Conservation (phyloP, 2,329 filamentous ascomycete genomes). For the Cryphonectria parasitica region DNA sequence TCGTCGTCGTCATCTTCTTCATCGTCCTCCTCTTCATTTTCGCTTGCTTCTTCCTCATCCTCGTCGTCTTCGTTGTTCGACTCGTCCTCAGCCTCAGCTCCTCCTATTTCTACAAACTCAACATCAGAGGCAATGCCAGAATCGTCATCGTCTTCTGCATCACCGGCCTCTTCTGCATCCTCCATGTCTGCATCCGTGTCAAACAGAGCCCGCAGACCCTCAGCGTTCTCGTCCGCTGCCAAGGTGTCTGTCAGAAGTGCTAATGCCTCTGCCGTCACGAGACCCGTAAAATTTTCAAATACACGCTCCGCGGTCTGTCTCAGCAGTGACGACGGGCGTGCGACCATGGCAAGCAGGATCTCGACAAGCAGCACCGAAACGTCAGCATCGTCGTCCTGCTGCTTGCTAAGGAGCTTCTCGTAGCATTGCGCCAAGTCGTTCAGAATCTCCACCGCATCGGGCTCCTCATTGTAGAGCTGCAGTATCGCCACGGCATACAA, state of each 20-base stretch:
- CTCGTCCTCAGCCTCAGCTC: conserved; percentile 38
- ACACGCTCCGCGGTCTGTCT: conserved; percentile 86
- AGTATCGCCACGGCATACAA: conserved; percentile 84
- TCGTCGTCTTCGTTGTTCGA: conserved; percentile 50
- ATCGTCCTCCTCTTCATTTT: conserved; percentile 48
- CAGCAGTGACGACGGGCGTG: conserved; percentile 82
- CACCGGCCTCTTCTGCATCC: conserved; percentile 50
- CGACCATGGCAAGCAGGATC: conserved; percentile 86
- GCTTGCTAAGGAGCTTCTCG: conserved; percentile 64
- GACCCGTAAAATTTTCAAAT: conserved; percentile 78
- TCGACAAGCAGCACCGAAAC: conserved; percentile 79
- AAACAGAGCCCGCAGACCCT: conserved; percentile 87
- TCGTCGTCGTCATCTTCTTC: conserved; percentile 41
- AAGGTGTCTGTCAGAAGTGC: conserved; percentile 70
- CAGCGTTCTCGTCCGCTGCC: conserved; percentile 75
- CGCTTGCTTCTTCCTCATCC: conserved; percentile 37
- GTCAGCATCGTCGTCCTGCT: conserved; percentile 56
- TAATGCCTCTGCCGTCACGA: conserved; percentile 74
- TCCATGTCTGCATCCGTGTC: conserved; percentile 65
- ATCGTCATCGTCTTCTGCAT: conserved; percentile 46
- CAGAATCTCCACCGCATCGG: conserved; percentile 81
- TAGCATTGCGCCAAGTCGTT: conserved; percentile 81
- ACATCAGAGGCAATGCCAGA: conserved; percentile 48
- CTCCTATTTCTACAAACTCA: conserved; percentile 45
- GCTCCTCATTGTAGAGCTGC: conserved; percentile 87